Percentiles rank a stretch among this genome's conserved stretches.
These are phyloP conservation scores for Penicillium desertorum DNA, from an alignment of 495 filamentous ascomycete genomes.

Conservation along the genomic window DNA sequence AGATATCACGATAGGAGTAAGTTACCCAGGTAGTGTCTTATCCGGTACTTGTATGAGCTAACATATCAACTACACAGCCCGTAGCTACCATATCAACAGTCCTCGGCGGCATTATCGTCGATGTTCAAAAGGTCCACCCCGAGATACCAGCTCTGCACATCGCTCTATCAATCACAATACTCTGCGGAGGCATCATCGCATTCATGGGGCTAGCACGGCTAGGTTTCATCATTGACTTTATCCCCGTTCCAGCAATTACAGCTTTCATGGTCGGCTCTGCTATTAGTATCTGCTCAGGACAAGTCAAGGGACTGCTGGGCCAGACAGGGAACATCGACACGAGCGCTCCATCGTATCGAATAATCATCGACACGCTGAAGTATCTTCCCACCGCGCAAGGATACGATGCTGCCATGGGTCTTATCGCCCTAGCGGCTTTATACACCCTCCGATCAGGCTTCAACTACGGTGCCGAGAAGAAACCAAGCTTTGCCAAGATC, in stretches of 20 bases:
- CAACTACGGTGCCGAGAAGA: conserved; percentile 59
- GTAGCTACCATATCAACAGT: conserved; percentile 92
- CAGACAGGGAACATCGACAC: conserved; percentile 66
- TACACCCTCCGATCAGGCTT: conserved; percentile 72
- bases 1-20: conserved; percentile 92
- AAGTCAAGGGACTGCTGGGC: conserved; percentile 79
- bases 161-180: conserved; percentile 72
- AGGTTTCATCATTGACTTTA: conserved; percentile 92
- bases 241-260: conserved; percentile 80
- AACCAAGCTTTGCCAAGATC: conserved; percentile 63
- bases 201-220: conserved; percentile 74
- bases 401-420: conserved; percentile 79
- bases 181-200: conserved; percentile 72
- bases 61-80: conserved; percentile 52
- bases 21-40: conserved; percentile 27
- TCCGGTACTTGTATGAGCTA: not conserved
- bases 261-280: conserved; percentile 97
- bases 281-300: conserved; percentile 80
- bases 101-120: conserved; percentile 69
- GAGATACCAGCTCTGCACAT: conserved; percentile 59
- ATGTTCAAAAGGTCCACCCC: conserved; percentile 54
- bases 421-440: conserved; percentile 78
- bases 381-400: conserved; percentile 62
- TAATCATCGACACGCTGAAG: conserved; percentile 82
- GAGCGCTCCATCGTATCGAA: conserved; percentile 71